Evolutionary conservation across 2,329 filamentous ascomycete species (phyloP), one percentile per base, ranked within the genome.

Genomic region (Hymenoscyphus repandus): DNA sequence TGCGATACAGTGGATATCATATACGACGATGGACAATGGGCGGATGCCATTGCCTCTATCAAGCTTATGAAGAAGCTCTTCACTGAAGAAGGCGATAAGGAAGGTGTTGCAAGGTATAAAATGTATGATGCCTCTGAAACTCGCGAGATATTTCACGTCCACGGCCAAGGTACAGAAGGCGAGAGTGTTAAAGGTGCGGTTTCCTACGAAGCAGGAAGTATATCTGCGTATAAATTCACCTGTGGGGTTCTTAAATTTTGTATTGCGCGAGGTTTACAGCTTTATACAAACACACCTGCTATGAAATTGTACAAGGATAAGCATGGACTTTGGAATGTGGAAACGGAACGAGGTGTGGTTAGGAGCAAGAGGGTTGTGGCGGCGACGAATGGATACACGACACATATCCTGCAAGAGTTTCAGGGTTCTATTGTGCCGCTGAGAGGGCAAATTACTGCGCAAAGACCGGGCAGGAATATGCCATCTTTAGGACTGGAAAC

Each of bases 351-450:
- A 5, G 77, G 77, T 2, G 55, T 47, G 0, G 68, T 80, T 7
- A 52, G 27, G 6, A 71, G 74, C 0, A 62, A 61, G 12, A 69
- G 68, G 36, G 71, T 79, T 10, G 68, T 80, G 6, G 62, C 79
- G 32, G 76, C 76, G 9, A 79, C 76, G 12, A 80, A 80, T 57
- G 77, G 68, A 12, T 79, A 79, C 61, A 75, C 76, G 6, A 72
- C 72, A 1, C 66, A 64, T 5, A 58, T 79, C 2, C 67, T 72
- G 55, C 68, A 69, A 10, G 62, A 72, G 50, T 72, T 73, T 6
- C 66, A 64, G 9, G 56, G 52, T 1, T 56, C 72, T 18, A 70
- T 80, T 13, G 70, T 77, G 3, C 77, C 78, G 0, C 51, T 75
- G 6, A 67, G 77, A 2, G 76, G 76, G 0, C 76, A 80, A 54